Evolutionary conservation across 31 red algal species (phyloP), one percentile per base, ranked within the genome.

Genomic region (Asparagopsis taxiformis): DNA sequence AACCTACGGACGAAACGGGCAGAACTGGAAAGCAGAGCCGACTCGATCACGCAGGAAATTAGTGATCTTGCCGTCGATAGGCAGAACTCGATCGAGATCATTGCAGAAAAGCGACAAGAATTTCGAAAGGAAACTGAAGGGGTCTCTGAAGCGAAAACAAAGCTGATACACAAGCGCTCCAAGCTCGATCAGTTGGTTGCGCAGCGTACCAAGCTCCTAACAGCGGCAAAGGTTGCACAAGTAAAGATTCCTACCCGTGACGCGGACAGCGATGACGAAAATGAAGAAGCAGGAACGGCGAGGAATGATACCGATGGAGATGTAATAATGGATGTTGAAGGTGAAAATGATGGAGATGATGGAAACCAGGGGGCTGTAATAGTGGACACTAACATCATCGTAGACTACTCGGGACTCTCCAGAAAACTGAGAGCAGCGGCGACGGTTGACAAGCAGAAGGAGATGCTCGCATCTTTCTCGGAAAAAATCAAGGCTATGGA

Each of bases 321-420:
- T 43, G 78, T 58, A 2, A 70, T 62, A 3, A 77, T 72, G 53
- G 71, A 72, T 13, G 35, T 65, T 36, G 62, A 34, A 9, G 52
- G 34, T 11, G 78, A 77, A 24, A 55, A 59, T 24, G 71, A 66
- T 62, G 70, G 58, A 16, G 78, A 72, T 25, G 87, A 74, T 17
- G 63, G 67, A 19, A 38, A 73, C 48, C 17, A 68, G 0, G 64
- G 35, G 22, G 49, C 72, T 28, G 72, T 88, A 3, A 37, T 38
- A 22, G 83, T 88, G 26, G 59, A 88, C 23, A 22, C 56, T 8
- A 78, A 78, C 36, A 65, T 78, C 48, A 59, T 34, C 30, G 46
- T 88, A 7, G 73, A 88, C 33, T 88, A 85, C 58, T 88, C 73
- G 28, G 43, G 33, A 13, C 72, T 88, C 24, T 88, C 73, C 9